Evolutionary conservation across 352 stramenopile species (phyloP).

Genomic region (Pythium myriotylum): DNA sequence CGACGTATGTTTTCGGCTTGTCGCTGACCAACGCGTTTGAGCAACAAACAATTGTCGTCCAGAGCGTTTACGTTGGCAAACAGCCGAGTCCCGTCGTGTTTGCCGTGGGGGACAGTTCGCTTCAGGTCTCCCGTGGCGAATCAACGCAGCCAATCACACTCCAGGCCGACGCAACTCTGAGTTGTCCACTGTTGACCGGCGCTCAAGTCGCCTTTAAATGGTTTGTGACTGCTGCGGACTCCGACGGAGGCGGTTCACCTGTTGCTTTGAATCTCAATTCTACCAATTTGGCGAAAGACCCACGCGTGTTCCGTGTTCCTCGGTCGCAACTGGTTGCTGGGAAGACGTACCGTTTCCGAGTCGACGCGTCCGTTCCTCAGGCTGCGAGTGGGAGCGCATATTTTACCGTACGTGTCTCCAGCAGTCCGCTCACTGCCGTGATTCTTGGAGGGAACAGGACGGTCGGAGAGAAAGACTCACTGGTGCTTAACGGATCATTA

Average conservation of each 20-base stretch:
- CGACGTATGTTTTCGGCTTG: slow-evolving; percentile 50
- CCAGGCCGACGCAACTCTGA: slow-evolving; percentile 49
- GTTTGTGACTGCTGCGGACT: slow-evolving; percentile 31
- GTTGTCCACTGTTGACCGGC: slow-evolving; percentile 38
- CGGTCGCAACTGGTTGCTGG: slow-evolving; percentile 38
- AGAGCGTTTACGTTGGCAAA: slow-evolving; percentile 41
- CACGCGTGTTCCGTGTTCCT: slow-evolving; percentile 55
- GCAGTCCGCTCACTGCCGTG: slow-evolving; percentile 37
- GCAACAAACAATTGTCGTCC: slow-evolving; percentile 29
- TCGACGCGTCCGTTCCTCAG: slow-evolving; percentile 35
- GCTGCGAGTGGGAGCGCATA: slow-evolving; percentile 40
- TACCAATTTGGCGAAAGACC: slow-evolving; percentile 61
- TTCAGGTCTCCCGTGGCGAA: slow-evolving; percentile 40
- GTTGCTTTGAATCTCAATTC: slow-evolving; percentile 38
- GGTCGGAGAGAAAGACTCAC: slow-evolving; percentile 47
- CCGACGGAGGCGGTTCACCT: background rate
- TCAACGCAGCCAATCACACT: slow-evolving; percentile 37
- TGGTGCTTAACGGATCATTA: slow-evolving; percentile 50
- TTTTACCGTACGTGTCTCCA: slow-evolving; percentile 43
- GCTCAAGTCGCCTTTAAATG: slow-evolving; percentile 45
- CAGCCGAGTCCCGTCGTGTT: slow-evolving; percentile 51
- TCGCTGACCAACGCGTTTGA: slow-evolving; percentile 64
- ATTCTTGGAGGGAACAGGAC: slow-evolving; percentile 51
- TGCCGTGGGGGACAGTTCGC: slow-evolving; percentile 42
- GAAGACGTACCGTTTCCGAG: slow-evolving; percentile 57